Evolutionary conservation across 139 green algal genomes (phyloP).

Genomic region (Mesotaenium endlicherianum): DNA sequence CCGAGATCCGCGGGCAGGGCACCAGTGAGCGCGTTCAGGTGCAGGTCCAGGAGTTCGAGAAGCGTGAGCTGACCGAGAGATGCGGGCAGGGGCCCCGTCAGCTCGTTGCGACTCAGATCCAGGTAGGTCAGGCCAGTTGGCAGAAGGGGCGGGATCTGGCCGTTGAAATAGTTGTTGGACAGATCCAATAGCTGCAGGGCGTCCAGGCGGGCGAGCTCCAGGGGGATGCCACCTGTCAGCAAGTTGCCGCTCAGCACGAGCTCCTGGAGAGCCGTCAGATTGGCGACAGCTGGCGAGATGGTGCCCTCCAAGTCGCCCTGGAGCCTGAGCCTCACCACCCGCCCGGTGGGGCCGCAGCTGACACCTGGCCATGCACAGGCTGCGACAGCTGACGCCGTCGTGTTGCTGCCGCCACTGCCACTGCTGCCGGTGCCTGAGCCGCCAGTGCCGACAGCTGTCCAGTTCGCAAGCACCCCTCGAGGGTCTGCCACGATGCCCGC

Average conservation of each 20-base stretch:
- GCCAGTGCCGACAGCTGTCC: too few species aligned
- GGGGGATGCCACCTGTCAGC: background rate
- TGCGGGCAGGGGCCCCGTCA: background rate
- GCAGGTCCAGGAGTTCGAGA: background rate
- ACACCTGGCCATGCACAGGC: background rate
- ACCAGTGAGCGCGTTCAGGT: background rate
- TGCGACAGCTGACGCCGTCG: too few species aligned
- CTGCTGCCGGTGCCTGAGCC: too few species aligned
- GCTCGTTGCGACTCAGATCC: background rate
- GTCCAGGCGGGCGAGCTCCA: background rate
- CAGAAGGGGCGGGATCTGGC: background rate
- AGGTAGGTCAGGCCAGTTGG: background rate
- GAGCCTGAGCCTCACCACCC: background rate
- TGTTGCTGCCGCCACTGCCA: too few species aligned
- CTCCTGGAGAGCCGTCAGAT: background rate
- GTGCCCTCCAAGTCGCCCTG: too few species aligned
- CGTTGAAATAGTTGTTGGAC: conserved; percentile 2
- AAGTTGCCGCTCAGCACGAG: background rate
- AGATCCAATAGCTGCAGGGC: background rate
- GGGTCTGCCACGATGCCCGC: background rate
- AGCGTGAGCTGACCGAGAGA: background rate
- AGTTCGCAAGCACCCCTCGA: background rate
- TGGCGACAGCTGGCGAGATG: too few species aligned
- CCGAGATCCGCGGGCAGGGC: background rate
- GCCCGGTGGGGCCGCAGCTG: background rate